These are phyloP conservation scores for Podospora didyma DNA, from an alignment of 495 filamentous ascomycete species.

Conservation along the genomic window DNA sequence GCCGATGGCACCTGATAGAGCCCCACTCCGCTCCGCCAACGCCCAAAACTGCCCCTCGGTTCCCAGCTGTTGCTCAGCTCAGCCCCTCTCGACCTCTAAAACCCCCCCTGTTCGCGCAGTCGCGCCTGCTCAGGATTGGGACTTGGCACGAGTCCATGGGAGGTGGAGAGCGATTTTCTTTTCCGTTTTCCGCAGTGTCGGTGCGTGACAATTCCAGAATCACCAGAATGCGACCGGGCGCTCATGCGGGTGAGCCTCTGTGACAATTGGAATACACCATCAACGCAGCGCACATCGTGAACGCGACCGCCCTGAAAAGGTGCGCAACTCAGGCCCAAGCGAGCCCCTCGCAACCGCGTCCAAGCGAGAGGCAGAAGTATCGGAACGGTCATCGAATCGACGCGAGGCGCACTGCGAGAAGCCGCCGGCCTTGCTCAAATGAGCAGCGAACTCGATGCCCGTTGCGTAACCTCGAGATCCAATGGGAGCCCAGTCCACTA, in stretches of 20 bases:
- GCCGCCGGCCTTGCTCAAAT: conserved; percentile 46
- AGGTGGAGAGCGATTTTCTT: conserved; percentile 16
- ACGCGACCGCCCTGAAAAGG: neutral
- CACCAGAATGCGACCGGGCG: neutral
- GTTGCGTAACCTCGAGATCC: conserved; percentile 47
- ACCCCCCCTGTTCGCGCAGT: neutral
- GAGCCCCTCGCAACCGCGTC: conserved; percentile 1
- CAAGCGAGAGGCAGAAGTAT: conserved; percentile 14
- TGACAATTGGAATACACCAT: too few relatives aligned
- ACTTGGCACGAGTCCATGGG: neutral
- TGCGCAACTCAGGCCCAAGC: neutral
- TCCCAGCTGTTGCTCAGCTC: too few relatives aligned
- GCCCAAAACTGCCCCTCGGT: conserved; percentile 4
- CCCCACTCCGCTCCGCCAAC: neutral
- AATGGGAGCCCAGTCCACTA: conserved; percentile 42
- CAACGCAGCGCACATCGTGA: neutral
- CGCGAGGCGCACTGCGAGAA: conserved; percentile 41
- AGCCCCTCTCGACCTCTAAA: neutral
- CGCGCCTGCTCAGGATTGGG: neutral
- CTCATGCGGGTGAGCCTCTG: too few relatives aligned
- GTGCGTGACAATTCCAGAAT: neutral
- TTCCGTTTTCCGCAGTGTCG: neutral
- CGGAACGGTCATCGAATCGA: conserved; percentile 31
- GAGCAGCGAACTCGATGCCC: conserved; percentile 43
- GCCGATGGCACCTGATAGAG: neutral